Conservation (phyloP, 75 land plant species). For the Pinus tabuliformis region DNA sequence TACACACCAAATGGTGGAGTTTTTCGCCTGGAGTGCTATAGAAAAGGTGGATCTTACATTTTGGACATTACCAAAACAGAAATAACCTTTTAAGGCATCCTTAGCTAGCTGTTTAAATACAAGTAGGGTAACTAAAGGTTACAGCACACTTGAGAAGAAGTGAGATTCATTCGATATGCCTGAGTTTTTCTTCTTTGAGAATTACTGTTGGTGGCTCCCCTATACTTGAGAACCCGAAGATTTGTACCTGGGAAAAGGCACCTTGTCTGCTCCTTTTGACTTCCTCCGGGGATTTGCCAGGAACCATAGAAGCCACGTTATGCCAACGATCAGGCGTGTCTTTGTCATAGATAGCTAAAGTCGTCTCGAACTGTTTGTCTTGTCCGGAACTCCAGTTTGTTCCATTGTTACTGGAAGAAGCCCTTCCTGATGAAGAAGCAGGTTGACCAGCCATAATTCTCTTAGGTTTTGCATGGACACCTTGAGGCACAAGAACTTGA, state of each 20-base stretch:
- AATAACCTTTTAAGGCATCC: too few species aligned
- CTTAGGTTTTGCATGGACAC: too few species aligned
- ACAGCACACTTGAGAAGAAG: neutral
- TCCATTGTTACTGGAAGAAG: too few species aligned
- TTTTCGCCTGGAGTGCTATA: too few species aligned
- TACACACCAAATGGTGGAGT: too few species aligned
- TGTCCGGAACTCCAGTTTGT: constrained; percentile 42
- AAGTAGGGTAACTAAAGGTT: neutral
- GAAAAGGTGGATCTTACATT: too few species aligned
- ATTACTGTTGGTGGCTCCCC: neutral
- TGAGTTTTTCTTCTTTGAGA: neutral
- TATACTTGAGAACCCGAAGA: neutral
- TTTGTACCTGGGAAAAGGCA: constrained; percentile 41
- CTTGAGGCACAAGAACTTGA: too few species aligned
- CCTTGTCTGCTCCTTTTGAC: constrained; percentile 46
- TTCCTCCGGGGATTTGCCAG: constrained; percentile 48
- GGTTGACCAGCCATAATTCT: too few species aligned
- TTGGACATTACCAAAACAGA: too few species aligned
- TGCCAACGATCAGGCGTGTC: constrained; percentile 58
- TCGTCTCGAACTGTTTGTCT: constrained; percentile 52
- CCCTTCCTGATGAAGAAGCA: too few species aligned
- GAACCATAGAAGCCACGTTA: constrained; percentile 47
- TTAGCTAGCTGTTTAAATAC: too few species aligned
- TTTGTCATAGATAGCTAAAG: constrained; percentile 38
- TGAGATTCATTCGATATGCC: neutral